phyloP scores from a whole-genome alignment of 139 green algal species.

The Micractinium conductrix region DNA sequence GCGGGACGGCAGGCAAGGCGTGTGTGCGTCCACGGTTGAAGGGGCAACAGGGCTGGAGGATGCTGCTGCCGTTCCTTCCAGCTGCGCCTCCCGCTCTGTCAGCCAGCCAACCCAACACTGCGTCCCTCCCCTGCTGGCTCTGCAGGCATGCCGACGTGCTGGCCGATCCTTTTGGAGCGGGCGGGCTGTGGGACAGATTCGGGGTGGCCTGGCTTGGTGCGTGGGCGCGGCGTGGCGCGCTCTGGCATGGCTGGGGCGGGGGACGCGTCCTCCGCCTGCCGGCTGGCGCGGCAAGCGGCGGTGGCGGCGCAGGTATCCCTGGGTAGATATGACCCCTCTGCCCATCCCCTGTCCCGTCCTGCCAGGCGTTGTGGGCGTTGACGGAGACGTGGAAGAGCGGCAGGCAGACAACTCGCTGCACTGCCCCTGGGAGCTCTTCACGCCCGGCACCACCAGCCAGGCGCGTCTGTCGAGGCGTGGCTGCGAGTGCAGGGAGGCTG shows the following conservation, averaged over 20 bases:
- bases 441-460: slow-evolving; percentile 9
- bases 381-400: not conserved
- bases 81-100: not conserved
- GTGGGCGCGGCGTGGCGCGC: not conserved
- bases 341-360: not conserved
- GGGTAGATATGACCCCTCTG: too few relatives aligned
- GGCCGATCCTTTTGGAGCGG: slow-evolving; percentile 48
- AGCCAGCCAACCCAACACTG: too few relatives aligned
- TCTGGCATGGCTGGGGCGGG: not conserved
- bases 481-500: too few relatives aligned
- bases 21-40: not conserved
- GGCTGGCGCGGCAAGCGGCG: not conserved
- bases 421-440: slow-evolving; percentile 59
- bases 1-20: not conserved
- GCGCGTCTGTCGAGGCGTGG: too few relatives aligned
- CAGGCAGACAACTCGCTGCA: slow-evolving; percentile 19
- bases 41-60: too few relatives aligned
- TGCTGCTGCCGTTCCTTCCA: not conserved
- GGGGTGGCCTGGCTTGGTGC: slow-evolving; percentile 43
- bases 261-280: not conserved
- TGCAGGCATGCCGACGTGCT: slow-evolving; percentile 20
- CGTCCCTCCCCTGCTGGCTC: too few relatives aligned
- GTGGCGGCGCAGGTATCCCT: not conserved
- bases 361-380: not conserved
- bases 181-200: slow-evolving; percentile 63